Conservation (phyloP, 179 eudicot genomes). For the Heliamphora ciliata region DNA sequence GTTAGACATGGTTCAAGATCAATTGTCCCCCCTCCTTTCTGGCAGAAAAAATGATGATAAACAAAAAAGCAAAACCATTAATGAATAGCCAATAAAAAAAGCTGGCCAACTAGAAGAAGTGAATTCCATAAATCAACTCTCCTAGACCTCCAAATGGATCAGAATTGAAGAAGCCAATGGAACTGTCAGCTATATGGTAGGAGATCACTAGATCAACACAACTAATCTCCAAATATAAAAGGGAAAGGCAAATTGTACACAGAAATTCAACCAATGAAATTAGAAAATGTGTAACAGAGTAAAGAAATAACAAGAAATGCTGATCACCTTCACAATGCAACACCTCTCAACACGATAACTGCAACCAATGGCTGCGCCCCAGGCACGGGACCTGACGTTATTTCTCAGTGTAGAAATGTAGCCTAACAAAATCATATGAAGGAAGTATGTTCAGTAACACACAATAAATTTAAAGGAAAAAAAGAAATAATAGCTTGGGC, state of each 20-base stretch:
- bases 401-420: conserved; percentile 83
- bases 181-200: neutral
- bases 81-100: neutral
- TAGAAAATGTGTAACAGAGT: neutral
- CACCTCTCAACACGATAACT: conserved; percentile 90
- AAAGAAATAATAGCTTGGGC: neutral
- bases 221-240: neutral
- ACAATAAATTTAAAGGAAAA: neutral
- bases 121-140: neutral
- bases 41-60: conserved; percentile 17
- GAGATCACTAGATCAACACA: neutral
- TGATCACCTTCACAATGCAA: conserved; percentile 77
- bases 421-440: conserved; percentile 31
- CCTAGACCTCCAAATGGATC: neutral
- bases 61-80: conserved; percentile 10
- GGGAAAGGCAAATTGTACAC: no score
- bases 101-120: neutral
- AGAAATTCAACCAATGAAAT: neutral
- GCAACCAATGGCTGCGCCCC: conserved; percentile 98
- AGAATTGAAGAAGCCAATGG: conserved; percentile 7
- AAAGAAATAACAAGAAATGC: neutral
- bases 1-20: conserved; percentile 88
- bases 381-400: conserved; percentile 99
- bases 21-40: conserved; percentile 91
- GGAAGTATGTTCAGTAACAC: neutral